Evolutionary conservation across 257 asterid genomes (phyloP), one percentile per base, ranked within the genome.

Genomic region (Solanum virginianum): DNA sequence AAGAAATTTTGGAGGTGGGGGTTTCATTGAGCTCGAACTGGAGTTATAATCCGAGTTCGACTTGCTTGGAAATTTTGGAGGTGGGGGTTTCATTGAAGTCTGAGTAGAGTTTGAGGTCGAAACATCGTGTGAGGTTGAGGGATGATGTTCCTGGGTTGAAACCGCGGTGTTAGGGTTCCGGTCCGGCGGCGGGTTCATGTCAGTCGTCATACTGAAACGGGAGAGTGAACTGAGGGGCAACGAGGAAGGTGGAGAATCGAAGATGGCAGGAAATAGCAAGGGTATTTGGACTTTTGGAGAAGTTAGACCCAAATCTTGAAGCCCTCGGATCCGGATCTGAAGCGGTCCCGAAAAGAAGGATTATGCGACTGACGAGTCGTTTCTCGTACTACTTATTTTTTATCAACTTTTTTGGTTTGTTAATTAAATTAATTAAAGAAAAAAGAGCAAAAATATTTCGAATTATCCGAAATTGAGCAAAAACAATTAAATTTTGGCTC

Each of bases 111-210:
- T 90, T 55, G 90, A 86, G 20, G 85, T 75, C 7, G 93, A 80
- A 74, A 47, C 43, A 45, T 49, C 80, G 12, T 83, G 16, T 47
- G 17, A 54, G 20, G 70, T 32, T 47, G 89, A 83, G 43, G 79
- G 6, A 10, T 86, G 82, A 36, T 92, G 85, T 79, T 89, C 92
- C 70, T 82, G 89, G 70, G 85, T 79, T 69, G 83, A 71, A 86
- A 85, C n/a, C 81, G 84, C 22, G 77, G 89, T 15, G 84, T 63
- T 66, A 85, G 90, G 22, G 91, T 14, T 89, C 87, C 87, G 86
- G 79, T 95, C 89, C 24, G 95, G 93, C 70, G 97, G 96, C 85
- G 96, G 97, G 22, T 93, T 94, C 98, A 95, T 93, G 81, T 88
- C 51, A 75, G 90, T 80, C 80, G 94, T 88, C 97, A 90, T 92